Base-by-base conservation (phyloP, 495 filamentous ascomycete genomes). In the Hyaloscypha bicolor region DNA sequence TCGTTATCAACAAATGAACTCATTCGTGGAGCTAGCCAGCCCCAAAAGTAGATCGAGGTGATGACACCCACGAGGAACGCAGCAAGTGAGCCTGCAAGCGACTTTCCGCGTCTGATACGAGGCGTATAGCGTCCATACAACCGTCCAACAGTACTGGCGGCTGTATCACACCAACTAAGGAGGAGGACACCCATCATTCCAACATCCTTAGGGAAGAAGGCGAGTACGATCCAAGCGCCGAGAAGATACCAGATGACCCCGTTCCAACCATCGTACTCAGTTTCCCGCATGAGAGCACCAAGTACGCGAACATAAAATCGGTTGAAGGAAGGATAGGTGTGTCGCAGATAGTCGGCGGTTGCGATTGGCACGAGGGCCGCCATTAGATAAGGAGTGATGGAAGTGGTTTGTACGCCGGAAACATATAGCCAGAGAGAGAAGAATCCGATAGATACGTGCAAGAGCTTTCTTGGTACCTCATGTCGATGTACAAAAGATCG, bases 141-240 rank as follows among this genome's bases (percentile, higher is more conserved):
- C 53, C 95, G 85, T 48, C 95, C 95, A 64, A 98, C 90, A 0
- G 95, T 99, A 71, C 90, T 93, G 3, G 95, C 95, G 48, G 95
- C 96, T 6, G 96, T 97, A 74, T 99, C 95, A 76, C 95, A 99
- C 95, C 95, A 99, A 71, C 90, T 94, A 9, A 99, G 85, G 59
- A 99, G 83, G 65, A 98, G 81, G 16, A 97, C 88, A 29, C 89
- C 86, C 82, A 99, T 89, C 9, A 96, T 88, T 3, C 89, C 93
- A n/a, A 98, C 86, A 70, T 99, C 95, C 77, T 97, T 98, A 31
- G 93, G 93, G 76, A 93, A 94, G 77, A 92, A 93, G 64, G 86
- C 83, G 52, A 99, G 84, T 30, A 92, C 93, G 21, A 87, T 84
- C 82, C 93, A 97, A 25, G 93, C 89, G 16, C 95, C 95, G 12